Conservation (phyloP, 2,329 filamentous ascomycete genomes). For the Endothia cerciana region DNA sequence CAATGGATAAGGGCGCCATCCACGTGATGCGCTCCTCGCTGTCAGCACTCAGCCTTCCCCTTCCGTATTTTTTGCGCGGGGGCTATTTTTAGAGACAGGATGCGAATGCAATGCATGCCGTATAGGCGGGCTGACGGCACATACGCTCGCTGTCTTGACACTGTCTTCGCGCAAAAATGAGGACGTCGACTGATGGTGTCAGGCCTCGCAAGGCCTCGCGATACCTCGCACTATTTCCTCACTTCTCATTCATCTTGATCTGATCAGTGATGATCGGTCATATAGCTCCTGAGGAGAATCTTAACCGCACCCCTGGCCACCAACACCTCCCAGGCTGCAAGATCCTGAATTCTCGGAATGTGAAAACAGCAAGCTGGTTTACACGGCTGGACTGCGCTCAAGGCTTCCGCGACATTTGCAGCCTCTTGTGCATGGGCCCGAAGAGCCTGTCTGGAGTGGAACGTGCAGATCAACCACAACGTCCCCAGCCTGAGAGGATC, state of each 20-base stretch:
- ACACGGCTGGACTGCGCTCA: neutral
- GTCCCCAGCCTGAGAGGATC: no score
- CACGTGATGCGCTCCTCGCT: neutral
- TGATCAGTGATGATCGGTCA: neutral
- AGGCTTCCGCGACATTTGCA: neutral
- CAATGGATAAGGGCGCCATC: conserved; percentile 1
- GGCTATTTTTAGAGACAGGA: neutral
- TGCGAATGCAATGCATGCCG: neutral
- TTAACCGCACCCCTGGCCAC: neutral
- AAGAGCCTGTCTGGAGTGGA: neutral
- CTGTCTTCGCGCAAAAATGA: neutral
- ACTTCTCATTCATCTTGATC: neutral
- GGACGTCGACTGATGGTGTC: neutral
- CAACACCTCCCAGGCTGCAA: neutral
- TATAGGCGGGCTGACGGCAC: neutral
- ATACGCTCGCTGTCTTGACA: neutral
- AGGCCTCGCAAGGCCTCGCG: neutral
- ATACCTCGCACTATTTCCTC: neutral
- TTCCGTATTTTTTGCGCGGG: conserved; percentile 10
- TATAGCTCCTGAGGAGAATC: neutral
- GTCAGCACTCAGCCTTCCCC: conserved; percentile 3
- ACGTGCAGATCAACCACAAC: neutral
- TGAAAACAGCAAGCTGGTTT: neutral
- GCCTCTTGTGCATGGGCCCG: neutral
- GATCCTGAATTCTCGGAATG: no score